These are phyloP conservation scores for Botrytis sinoallii DNA, from an alignment of 2,329 filamentous ascomycete species.

Conservation along the genomic window DNA sequence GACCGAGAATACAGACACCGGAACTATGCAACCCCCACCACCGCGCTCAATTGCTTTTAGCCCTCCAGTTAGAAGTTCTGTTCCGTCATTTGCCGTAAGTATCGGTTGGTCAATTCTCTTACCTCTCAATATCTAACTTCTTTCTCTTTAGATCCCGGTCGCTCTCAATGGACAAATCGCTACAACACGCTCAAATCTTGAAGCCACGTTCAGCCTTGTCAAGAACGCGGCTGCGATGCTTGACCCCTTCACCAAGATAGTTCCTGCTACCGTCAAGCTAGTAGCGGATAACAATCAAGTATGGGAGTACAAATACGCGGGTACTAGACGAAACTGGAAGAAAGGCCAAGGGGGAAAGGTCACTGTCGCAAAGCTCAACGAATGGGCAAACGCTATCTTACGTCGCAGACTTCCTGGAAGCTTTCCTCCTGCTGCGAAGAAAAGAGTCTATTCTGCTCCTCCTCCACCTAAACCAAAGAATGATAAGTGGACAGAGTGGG, in stretches of 20 bases:
- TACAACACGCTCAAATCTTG: not conserved
- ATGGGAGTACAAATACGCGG: constrained; percentile 9
- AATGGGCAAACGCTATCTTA: constrained; percentile 9
- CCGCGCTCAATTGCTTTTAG: not conserved
- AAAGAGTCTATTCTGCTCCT: not conserved
- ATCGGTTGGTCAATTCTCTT: no score
- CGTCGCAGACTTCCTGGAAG: constrained; percentile 1
- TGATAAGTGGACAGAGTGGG: constrained; percentile 13
- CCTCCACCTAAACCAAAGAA: not conserved
- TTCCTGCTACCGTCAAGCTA: not conserved
- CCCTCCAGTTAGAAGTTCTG: no score
- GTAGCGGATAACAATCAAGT: not conserved
- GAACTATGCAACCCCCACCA: not conserved
- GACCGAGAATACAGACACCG: not conserved
- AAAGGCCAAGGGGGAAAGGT: not conserved
- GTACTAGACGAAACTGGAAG: not conserved
- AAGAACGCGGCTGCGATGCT: not conserved
- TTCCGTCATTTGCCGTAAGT: not conserved
- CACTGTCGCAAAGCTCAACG: not conserved
- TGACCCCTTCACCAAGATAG: constrained; percentile 2
- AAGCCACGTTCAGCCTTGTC: not conserved
- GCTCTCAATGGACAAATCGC: not conserved
- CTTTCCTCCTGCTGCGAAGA: not conserved
- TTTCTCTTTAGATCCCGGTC: not conserved
- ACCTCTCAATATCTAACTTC: not conserved